Percentiles rank a stretch among this genome's conserved stretches.
These are phyloP conservation scores for Arachis stenosperma DNA, from an alignment of 306 rosid species.

Conservation along the genomic window DNA sequence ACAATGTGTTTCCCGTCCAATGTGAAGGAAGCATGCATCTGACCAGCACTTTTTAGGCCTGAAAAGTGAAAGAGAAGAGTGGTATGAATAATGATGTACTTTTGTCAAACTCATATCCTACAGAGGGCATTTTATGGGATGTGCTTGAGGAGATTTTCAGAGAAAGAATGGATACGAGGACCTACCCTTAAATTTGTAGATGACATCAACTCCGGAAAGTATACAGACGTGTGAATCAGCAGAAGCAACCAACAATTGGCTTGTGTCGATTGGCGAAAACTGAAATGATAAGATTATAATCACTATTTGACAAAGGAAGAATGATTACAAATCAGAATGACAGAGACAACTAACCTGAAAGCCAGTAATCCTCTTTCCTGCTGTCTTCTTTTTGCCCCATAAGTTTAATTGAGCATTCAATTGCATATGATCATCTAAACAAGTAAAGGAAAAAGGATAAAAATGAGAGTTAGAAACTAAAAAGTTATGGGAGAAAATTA, in stretches of 20 bases:
- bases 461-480: constrained; percentile 38
- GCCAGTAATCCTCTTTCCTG: constrained; percentile 68
- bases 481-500: constrained; percentile 3
- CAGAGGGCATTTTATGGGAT: neutral
- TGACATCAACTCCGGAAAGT: constrained; percentile 54
- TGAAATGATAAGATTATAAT: constrained; percentile 41
- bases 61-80: constrained; percentile 3
- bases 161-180: constrained; percentile 22
- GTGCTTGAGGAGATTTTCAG: constrained; percentile 8
- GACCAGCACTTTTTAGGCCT: constrained; percentile 72
- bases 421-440: constrained; percentile 58
- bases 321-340: constrained; percentile 10
- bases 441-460: constrained; percentile 19
- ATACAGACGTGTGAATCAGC: constrained; percentile 70
- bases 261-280: constrained; percentile 66
- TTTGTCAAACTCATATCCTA: neutral
- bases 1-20: constrained; percentile 81
- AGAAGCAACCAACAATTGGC: constrained; percentile 65
- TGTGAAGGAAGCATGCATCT: constrained; percentile 75
- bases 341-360: constrained; percentile 61
- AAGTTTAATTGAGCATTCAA: constrained; percentile 57
- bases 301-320: constrained; percentile 29
- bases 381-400: constrained; percentile 69
- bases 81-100: constrained; percentile 2
- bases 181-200: constrained; percentile 72